Percentiles rank a stretch among this genome's conserved stretches.
Conservation (phyloP, 768 basidiomycete genomes). For the Heimioporus sp. region DNA sequence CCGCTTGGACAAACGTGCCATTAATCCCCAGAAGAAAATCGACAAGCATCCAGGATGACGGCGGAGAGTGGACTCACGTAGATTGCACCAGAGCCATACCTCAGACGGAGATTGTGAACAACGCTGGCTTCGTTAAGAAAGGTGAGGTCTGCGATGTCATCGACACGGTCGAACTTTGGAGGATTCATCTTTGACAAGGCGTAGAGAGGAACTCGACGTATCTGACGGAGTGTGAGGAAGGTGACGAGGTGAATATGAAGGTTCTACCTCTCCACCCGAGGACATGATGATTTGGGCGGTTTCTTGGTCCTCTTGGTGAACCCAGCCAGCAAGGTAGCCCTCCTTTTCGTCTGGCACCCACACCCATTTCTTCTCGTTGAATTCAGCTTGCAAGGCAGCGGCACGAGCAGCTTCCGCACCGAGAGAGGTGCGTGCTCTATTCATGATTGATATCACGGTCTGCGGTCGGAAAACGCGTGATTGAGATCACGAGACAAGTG, state of each 20-base stretch:
- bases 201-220: constrained; percentile 71
- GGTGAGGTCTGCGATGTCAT: constrained; percentile 97
- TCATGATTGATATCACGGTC: constrained; percentile 37
- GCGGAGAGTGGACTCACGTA: constrained; percentile 58
- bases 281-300: constrained; percentile 83
- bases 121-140: constrained; percentile 98
- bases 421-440: constrained; percentile 46
- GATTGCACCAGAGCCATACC: constrained; percentile 90
- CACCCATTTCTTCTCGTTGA: constrained; percentile 98
- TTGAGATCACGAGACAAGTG: constrained; percentile 1
- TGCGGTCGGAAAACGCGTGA: constrained; percentile 11
- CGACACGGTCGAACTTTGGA: constrained; percentile 96
- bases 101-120: constrained; percentile 91
- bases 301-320: constrained; percentile 83
- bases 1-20: constrained; percentile 1
- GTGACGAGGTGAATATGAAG: background rate
- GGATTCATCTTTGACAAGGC: constrained; percentile 95
- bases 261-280: constrained; percentile 72
- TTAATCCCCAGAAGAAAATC: constrained; percentile 2
- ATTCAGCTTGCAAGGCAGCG: constrained; percentile 91
- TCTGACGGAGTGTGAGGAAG: constrained; percentile 35
- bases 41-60: background rate
- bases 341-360: constrained; percentile 94
- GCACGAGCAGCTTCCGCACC: constrained; percentile 74
- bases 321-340: constrained; percentile 94